Evolutionary conservation across 225 moss, liverwort and hornwort genomes (phyloP).

Genomic region (Sphagnum tenellum): DNA sequence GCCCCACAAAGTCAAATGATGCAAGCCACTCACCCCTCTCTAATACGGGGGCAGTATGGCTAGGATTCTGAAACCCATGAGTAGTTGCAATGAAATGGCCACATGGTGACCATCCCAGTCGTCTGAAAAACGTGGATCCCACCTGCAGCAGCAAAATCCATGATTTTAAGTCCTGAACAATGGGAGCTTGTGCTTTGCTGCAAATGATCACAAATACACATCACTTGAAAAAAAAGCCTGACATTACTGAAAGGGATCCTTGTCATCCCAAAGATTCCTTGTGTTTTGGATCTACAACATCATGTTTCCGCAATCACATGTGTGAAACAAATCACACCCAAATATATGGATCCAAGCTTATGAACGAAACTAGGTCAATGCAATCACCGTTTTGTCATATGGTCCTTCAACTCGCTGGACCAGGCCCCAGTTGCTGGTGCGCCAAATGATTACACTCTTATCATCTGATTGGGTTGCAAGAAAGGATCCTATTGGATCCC

Average conservation of each 20-base stretch:
- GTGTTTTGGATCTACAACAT: too few relatives aligned
- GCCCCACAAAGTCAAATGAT: slow-evolving; percentile 97
- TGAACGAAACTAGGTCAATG: too few relatives aligned
- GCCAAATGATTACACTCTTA: slow-evolving; percentile 84
- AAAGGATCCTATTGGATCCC: slow-evolving; percentile 98
- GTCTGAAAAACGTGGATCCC: slow-evolving; percentile 90
- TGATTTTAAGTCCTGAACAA: too few relatives aligned
- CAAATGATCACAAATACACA: too few relatives aligned
- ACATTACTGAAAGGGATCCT: too few relatives aligned
- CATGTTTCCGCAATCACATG: too few relatives aligned
- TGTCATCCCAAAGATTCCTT: too few relatives aligned
- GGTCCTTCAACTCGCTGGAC: slow-evolving; percentile 85
- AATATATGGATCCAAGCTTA: slow-evolving; percentile 2
- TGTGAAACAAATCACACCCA: too few relatives aligned
- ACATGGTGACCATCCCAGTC: slow-evolving; percentile 96
- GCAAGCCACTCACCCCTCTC: slow-evolving; percentile 97
- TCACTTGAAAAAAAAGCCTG: too few relatives aligned
- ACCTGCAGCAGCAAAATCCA: slow-evolving; percentile 21
- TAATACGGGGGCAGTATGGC: slow-evolving; percentile 94
- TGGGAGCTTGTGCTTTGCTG: too few relatives aligned
- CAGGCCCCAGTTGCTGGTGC: slow-evolving; percentile 82
- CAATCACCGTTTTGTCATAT: slow-evolving; percentile 77
- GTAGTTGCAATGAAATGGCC: slow-evolving; percentile 97
- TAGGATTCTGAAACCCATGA: slow-evolving; percentile 93
- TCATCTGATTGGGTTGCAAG: slow-evolving; percentile 95